Percentiles rank a stretch among this genome's conserved stretches.
Evolutionary conservation across 805 yeast species (phyloP).

Genomic region (Candida qinlingensis): DNA sequence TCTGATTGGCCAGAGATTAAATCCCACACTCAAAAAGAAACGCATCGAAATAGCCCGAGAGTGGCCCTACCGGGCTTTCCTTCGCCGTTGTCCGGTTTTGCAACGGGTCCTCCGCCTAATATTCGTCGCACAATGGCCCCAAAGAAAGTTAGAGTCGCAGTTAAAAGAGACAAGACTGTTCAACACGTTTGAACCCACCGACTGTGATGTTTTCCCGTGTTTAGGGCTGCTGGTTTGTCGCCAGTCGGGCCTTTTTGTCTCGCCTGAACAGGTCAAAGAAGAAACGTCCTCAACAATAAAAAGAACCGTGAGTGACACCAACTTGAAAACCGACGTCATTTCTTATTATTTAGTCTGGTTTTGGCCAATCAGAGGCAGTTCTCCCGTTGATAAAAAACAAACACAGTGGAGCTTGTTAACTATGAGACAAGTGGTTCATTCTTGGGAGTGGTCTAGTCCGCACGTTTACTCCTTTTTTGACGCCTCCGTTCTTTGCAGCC

Average conservation of each 20-base stretch:
- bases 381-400: neutral
- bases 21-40: neutral
- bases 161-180: too few relatives aligned
- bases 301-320: neutral
- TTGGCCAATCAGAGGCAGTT: neutral
- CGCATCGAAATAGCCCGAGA: neutral
- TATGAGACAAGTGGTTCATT: too few relatives aligned
- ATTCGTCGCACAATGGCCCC: too few relatives aligned
- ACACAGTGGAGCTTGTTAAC: too few relatives aligned
- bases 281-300: neutral
- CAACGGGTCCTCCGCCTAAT: neutral
- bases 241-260: neutral
- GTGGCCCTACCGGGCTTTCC: neutral
- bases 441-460: too few relatives aligned
- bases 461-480: too few relatives aligned
- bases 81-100: neutral
- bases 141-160: too few relatives aligned
- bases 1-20: conserved; percentile 21
- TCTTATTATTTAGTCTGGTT: too few relatives aligned
- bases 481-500: too few relatives aligned
- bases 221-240: too few relatives aligned
- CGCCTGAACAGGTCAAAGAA: neutral
- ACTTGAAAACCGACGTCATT: neutral
- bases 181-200: too few relatives aligned
- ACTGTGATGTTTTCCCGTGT: too few relatives aligned